Conservation (phyloP, 352 stramenopile species). For the Globisporangium uncinulatum region DNA sequence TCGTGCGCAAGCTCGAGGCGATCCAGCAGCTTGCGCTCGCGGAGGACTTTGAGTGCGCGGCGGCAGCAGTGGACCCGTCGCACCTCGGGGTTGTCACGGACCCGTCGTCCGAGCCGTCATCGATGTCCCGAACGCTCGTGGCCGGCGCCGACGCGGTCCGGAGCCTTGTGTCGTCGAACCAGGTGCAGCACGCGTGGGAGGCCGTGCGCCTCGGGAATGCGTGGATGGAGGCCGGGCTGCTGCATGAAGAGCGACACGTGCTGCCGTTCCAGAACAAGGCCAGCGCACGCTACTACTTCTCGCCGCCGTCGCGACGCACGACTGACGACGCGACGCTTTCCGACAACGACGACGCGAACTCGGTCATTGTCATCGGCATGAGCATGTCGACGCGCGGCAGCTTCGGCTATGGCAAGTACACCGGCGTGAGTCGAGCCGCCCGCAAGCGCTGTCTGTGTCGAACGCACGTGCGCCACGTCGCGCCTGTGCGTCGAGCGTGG, state of each 20-base stretch:
- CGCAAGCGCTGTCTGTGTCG: constrained; percentile 12
- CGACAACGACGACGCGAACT: constrained; percentile 6
- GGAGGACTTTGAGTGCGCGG: constrained; percentile 25
- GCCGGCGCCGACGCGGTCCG: constrained; percentile 11
- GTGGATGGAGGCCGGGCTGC: constrained; percentile 49
- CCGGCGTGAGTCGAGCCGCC: background rate
- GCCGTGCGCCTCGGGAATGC: constrained; percentile 52
- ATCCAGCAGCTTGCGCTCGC: constrained; percentile 27
- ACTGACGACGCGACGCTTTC: constrained; percentile 9
- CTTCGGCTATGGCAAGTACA: background rate
- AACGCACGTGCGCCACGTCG: constrained; percentile 8
- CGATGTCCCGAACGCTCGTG: constrained; percentile 19
- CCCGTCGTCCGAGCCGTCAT: too few species aligned
- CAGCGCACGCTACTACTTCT: constrained; percentile 12
- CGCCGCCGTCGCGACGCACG: background rate
- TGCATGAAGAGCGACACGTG: constrained; percentile 47
- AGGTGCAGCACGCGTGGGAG: constrained; percentile 40
- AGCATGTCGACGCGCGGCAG: constrained; percentile 11
- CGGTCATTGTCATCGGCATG: constrained; percentile 15
- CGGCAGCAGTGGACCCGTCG: constrained; percentile 22
- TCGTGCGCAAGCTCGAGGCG: constrained; percentile 37
- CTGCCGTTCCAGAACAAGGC: constrained; percentile 25
- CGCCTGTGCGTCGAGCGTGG: constrained; percentile 1
- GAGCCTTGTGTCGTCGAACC: constrained; percentile 17
- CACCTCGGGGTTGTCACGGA: constrained; percentile 28